phyloP scores from a whole-genome alignment of 1,284 basidiomycete genomes.

The Tylopilus orsonianus region DNA sequence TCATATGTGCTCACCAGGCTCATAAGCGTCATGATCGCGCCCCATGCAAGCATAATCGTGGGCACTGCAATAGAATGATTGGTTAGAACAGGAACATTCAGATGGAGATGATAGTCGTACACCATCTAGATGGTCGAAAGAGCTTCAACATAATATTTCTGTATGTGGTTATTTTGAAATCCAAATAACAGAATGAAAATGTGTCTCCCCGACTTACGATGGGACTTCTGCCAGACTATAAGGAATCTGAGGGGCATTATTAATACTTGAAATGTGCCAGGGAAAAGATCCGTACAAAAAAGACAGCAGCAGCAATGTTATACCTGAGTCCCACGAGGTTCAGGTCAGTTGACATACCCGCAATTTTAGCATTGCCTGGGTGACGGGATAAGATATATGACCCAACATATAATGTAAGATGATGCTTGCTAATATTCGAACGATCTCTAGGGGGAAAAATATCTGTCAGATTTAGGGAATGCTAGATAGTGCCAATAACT shows the following conservation, averaged over 20 bases:
- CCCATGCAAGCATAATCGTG: background rate
- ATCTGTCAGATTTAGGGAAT: background rate
- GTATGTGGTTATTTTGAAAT: background rate
- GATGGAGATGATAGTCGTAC: background rate
- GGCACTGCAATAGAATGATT: background rate
- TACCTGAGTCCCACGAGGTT: background rate
- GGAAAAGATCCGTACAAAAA: background rate
- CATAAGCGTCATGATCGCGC: background rate
- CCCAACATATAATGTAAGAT: background rate
- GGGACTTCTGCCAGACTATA: background rate
- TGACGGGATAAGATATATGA: background rate
- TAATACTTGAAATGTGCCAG: too few relatives aligned
- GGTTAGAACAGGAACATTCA: background rate
- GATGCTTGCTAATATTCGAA: background rate
- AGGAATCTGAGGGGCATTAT: background rate
- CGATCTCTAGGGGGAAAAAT: background rate
- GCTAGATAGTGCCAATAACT: slow-evolving; percentile 19
- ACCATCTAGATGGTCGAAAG: background rate
- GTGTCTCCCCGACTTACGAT: background rate
- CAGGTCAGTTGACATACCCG: background rate
- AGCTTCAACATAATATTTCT: background rate
- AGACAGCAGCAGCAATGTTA: background rate
- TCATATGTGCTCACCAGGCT: background rate
- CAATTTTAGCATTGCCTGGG: background rate
- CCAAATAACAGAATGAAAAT: background rate